Evolutionary conservation across 1,139 yeast species (phyloP).

Genomic region (Pichia inconspicua): DNA sequence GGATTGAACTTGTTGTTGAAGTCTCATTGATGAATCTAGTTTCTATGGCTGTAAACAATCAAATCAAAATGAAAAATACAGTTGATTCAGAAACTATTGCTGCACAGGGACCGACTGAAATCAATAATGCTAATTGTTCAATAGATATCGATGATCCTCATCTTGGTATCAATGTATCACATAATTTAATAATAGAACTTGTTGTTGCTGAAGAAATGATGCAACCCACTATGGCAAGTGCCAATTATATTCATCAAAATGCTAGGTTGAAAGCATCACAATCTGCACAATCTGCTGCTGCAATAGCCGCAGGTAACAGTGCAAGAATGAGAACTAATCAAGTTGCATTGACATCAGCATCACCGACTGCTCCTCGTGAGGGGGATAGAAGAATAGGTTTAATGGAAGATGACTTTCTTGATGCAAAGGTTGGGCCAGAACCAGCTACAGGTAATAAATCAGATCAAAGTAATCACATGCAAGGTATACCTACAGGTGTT

Average conservation of each 20-base stretch:
- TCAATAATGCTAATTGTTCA: conserved; percentile 48
- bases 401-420: conserved; percentile 14
- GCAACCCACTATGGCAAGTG: conserved; percentile 26
- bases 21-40: conserved; percentile 49
- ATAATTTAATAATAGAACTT: conserved; percentile 71
- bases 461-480: conserved; percentile 28
- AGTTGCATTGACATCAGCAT: neutral
- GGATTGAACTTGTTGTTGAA: conserved; percentile 68
- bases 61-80: conserved; percentile 29
- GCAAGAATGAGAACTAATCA: conserved; percentile 6
- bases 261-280: conserved; percentile 7
- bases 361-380: neutral
- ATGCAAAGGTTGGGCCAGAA: conserved; percentile 27
- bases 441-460: conserved; percentile 23
- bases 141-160: conserved; percentile 81
- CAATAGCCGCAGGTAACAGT: conserved; percentile 10
- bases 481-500: conserved; percentile 86
- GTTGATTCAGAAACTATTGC: conserved; percentile 27
- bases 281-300: conserved; percentile 7
- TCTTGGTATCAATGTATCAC: conserved; percentile 68
- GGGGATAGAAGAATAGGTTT: neutral
- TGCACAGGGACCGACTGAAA: neutral
- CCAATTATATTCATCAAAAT: conserved; percentile 12
- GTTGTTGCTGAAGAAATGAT: conserved; percentile 88
- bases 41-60: conserved; percentile 43